A percentile compares a stretch with the other conserved stretches of the same genome.
These are phyloP conservation scores for Batkoa obscura DNA, from an alignment of 371 early-diverging fungal genomes.

Conservation along the genomic window DNA sequence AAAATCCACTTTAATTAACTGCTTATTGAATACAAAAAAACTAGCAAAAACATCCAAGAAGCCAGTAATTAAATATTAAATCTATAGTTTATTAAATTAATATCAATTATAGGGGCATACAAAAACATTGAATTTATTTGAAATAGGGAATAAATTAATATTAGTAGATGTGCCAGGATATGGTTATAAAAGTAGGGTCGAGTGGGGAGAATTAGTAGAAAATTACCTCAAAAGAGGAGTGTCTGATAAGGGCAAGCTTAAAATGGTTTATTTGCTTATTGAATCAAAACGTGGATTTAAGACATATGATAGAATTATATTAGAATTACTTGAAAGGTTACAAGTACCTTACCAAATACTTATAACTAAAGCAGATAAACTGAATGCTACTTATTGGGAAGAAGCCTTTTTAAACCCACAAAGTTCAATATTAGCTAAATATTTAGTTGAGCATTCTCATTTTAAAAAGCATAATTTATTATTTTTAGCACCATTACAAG, in stretches of 20 bases:
- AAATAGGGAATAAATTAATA: slow-evolving; percentile 26
- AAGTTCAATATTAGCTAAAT: neutral
- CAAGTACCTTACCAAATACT: neutral
- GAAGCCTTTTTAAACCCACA: neutral
- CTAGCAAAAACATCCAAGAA: slow-evolving; percentile 2
- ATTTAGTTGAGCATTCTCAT: neutral
- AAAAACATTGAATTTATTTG: slow-evolving; percentile 43
- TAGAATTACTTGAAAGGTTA: neutral
- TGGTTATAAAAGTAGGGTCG: slow-evolving; percentile 43
- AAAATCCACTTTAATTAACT: neutral
- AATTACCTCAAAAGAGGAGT: neutral
- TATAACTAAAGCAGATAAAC: neutral
- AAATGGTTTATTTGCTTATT: neutral
- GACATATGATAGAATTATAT: neutral
- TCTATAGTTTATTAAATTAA: neutral
- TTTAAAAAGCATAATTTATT: neutral
- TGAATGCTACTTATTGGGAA: neutral
- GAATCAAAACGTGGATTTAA: neutral
- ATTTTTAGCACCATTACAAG: neutral
- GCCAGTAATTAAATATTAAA: neutral
- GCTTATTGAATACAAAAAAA: neutral
- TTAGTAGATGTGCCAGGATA: slow-evolving; percentile 74
- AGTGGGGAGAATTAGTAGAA: slow-evolving; percentile 31
- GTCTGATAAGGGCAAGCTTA: neutral
- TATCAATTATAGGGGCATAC: slow-evolving; percentile 36